Conservation (phyloP, 805 yeast species). For the Millerozyma miso region DNA sequence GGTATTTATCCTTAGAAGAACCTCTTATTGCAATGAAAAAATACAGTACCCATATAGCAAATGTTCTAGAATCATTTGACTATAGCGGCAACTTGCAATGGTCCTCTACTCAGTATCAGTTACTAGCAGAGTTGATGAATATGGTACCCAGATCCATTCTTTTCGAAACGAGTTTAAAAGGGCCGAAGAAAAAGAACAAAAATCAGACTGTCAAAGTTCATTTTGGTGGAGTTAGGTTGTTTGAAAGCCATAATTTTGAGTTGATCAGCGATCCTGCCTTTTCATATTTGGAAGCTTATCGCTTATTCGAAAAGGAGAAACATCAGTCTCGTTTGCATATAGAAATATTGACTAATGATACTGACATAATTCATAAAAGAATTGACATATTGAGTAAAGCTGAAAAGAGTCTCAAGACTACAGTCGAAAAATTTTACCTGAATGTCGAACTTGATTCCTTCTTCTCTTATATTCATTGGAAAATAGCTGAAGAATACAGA, state of each 20-base stretch:
- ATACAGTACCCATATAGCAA: slow-evolving; percentile 60
- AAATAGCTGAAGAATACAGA: slow-evolving; percentile 48
- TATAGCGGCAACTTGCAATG: slow-evolving; percentile 33
- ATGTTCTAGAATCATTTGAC: slow-evolving; percentile 38
- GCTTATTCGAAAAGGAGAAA: slow-evolving; percentile 4
- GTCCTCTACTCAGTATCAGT: slow-evolving; percentile 59
- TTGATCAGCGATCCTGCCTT: slow-evolving; percentile 27
- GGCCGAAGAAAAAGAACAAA: slow-evolving; percentile 11
- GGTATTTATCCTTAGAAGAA: slow-evolving; percentile 55
- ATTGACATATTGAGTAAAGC: background rate
- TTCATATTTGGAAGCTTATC: slow-evolving; percentile 20
- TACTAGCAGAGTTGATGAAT: slow-evolving; percentile 58
- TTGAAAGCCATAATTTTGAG: slow-evolving; percentile 17
- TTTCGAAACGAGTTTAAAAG: slow-evolving; percentile 9
- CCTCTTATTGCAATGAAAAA: slow-evolving; percentile 57
- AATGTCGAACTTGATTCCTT: background rate
- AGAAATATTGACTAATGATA: background rate
- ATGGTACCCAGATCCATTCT: slow-evolving; percentile 43
- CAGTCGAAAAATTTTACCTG: background rate
- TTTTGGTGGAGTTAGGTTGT: slow-evolving; percentile 32
- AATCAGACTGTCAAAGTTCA: slow-evolving; percentile 12
- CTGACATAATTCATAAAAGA: background rate
- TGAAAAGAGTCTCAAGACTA: background rate
- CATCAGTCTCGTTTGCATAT: background rate
- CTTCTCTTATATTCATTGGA: slow-evolving; percentile 36